Evolutionary conservation across 2,329 filamentous ascomycete species (phyloP).

Genomic region (Clonostachys byssicola): DNA sequence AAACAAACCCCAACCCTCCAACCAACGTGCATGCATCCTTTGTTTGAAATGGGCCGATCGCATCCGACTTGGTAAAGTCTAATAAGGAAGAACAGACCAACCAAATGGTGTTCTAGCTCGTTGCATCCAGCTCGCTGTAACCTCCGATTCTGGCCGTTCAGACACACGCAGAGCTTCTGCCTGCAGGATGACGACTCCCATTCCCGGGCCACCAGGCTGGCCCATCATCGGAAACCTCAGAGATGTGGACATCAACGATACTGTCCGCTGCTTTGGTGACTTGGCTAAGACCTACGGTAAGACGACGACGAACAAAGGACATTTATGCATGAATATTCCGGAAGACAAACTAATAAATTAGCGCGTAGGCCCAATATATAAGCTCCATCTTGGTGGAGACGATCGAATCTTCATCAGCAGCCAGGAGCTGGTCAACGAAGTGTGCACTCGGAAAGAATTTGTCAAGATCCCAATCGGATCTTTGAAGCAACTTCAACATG

Average conservation of each 20-base stretch:
- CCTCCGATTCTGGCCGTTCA: too few species aligned
- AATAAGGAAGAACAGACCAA: too few species aligned
- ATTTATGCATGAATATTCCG: too few species aligned
- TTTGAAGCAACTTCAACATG: not conserved
- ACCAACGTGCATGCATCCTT: too few species aligned
- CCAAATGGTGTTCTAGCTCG: too few species aligned
- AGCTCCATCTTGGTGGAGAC: not conserved
- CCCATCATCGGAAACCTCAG: slow-evolving; percentile 1
- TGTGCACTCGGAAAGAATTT: not conserved
- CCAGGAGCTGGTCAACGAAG: not conserved
- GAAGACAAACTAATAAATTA: too few species aligned
- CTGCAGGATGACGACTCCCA: not conserved
- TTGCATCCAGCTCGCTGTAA: too few species aligned
- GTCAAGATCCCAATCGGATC: not conserved
- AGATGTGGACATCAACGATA: not conserved
- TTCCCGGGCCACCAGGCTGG: slow-evolving; percentile 1
- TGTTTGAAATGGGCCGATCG: too few species aligned
- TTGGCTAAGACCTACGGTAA: not conserved
- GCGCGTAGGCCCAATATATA: not conserved
- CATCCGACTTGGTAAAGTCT: too few species aligned
- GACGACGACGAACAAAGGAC: too few species aligned
- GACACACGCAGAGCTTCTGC: too few species aligned
- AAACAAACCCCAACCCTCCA: too few species aligned
- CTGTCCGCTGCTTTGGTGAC: not conserved
- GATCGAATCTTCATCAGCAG: not conserved